These are phyloP conservation scores for Fusarium chlamydosporum DNA, from an alignment of 2,329 filamentous ascomycete species.

Conservation along the genomic window DNA sequence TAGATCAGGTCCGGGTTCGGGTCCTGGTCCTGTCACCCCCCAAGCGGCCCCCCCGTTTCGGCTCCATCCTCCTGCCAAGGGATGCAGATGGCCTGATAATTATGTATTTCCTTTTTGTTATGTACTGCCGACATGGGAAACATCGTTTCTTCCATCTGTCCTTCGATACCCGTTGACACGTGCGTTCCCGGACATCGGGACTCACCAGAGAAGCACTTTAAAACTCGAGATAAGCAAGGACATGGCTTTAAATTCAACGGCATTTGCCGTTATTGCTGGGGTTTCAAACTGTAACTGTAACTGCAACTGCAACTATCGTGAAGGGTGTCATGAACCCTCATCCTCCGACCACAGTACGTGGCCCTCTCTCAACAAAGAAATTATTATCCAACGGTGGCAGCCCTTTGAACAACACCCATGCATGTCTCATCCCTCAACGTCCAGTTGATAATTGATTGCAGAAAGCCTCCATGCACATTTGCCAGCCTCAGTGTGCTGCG, in stretches of 20 bases:
- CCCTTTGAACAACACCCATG: slow-evolving; percentile 3
- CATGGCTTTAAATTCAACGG: neutral
- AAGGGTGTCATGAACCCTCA: neutral
- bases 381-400: neutral
- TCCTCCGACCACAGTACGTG: neutral
- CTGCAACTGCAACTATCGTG: slow-evolving; percentile 1
- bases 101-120: slow-evolving; percentile 19
- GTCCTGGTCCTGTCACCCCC: slow-evolving; percentile 20
- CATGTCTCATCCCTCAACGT: slow-evolving; percentile 16
- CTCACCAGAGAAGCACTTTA: slow-evolving; percentile 1
- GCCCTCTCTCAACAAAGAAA: neutral
- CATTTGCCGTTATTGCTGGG: neutral
- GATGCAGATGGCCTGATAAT: slow-evolving; percentile 28
- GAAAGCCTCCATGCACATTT: neutral
- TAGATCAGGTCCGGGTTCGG: slow-evolving; percentile 2
- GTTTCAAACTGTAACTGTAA: neutral
- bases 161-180: slow-evolving; percentile 35
- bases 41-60: slow-evolving; percentile 13
- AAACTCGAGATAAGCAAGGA: neutral
- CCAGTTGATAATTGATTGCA: slow-evolving; percentile 10
- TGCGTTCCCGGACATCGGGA: slow-evolving; percentile 37
- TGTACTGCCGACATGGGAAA: slow-evolving; percentile 20
- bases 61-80: neutral
- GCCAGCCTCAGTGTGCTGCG: slow-evolving; percentile 3
- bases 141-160: slow-evolving; percentile 13